These are phyloP conservation scores for Chlorella sp. DNA, from an alignment of 139 green algal genomes.

Conservation along the genomic window DNA sequence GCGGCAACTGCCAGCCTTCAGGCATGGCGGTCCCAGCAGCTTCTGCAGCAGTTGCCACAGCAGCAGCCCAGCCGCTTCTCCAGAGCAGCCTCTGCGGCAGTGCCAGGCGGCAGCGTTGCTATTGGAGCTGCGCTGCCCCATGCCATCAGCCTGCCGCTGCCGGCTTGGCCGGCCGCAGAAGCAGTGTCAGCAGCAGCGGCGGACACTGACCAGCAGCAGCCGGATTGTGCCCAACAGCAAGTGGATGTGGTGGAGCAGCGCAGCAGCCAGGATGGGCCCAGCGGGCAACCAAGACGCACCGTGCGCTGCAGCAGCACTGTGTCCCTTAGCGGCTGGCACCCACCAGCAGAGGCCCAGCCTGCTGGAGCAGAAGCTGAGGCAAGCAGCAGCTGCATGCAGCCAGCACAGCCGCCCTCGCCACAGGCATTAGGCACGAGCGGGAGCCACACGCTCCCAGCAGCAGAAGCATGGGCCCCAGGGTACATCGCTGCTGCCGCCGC, in stretches of 20 bases:
- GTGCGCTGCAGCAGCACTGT: not conserved
- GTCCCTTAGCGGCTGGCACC: slow-evolving; percentile 2
- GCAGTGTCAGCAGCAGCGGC: not conserved
- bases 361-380: not conserved
- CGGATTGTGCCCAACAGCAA: not conserved
- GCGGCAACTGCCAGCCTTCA: not conserved
- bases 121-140: not conserved
- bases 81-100: not conserved
- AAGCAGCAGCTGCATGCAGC: not conserved
- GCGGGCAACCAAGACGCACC: not conserved
- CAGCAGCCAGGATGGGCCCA: not conserved
- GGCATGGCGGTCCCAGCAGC: not conserved
- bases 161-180: not conserved
- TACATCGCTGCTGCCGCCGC: not conserved
- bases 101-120: not conserved
- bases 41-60: too few species aligned
- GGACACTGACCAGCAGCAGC: not conserved
- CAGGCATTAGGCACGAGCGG: not conserved
- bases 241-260: not conserved
- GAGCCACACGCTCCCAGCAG: not conserved
- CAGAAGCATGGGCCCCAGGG: not conserved
- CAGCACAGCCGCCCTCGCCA: not conserved
- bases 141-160: not conserved
- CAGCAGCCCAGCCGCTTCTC: not conserved
- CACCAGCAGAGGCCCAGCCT: not conserved